Evolutionary conservation across 148 eudicot species (phyloP), one percentile per base, ranked within the genome.

Genomic region (Rhododendron molle): DNA sequence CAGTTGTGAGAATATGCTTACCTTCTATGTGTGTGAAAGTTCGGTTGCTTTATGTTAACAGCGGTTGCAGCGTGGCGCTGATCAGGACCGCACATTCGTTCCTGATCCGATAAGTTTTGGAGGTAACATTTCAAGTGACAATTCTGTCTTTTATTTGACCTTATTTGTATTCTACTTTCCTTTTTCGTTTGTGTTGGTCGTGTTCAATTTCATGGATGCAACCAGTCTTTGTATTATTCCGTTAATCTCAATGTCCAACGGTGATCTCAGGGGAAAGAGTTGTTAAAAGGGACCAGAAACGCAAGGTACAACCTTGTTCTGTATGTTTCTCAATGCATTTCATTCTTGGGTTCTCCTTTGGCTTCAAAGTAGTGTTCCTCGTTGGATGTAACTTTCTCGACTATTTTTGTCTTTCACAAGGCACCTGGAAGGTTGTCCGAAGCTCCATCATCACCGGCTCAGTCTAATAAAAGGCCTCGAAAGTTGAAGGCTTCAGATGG

Each of bases 251-350:
- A 71, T 76, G 44, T 83, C 14, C 7, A 30, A 28, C 79, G 85
- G 73, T 38, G 82, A 50, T 92, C 90, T 62, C 91, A 95, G 98
- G 94, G 85, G 99, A 97, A 85, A 92, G 94, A 88, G 88, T 91
- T 49, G 98, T 89, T 74, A 97, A 97, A 91, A 92, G 91, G 89
- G 98, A 97, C 67, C 99, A 95, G 89, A 97, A 94, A 89, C 93
- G 96, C 76, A 97, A 95, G 97, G 99, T 91, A 78, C 56, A 74
- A 52, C 60, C 34, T 13, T 11, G 34, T 38, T 84, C 16, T 47
- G 44, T 47, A 76, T 56, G 46, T 30, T n/a, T 52, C 76, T 67
- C 81, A 47, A 18, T 28, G 23, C 44, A 76, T 26, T 77, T 60
- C 58, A 13, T 5, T 26, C 12, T 85, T 83, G 76, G 43, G 54